Percentiles rank a stretch among this genome's conserved stretches.
phyloP scores from a whole-genome alignment of 2,329 filamentous ascomycete species.

The Fusarium sp. region DNA sequence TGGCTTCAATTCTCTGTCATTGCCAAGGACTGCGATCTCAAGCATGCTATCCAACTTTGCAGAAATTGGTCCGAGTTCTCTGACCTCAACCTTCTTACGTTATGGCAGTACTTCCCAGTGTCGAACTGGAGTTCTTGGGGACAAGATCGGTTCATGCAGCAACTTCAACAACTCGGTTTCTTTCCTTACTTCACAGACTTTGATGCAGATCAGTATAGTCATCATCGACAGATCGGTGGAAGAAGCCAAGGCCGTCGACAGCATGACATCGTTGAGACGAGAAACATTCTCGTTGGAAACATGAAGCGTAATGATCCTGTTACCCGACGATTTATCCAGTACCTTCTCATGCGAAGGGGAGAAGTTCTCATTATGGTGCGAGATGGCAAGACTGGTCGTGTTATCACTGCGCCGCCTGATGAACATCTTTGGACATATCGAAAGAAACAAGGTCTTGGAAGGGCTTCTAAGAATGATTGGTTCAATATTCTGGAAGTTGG shows the following conservation, averaged over 20 bases:
- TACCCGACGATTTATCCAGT: constrained; percentile 48
- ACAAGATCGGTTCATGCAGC: constrained; percentile 36
- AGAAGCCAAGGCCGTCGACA: constrained; percentile 39
- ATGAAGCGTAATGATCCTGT: constrained; percentile 49
- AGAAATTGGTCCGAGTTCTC: constrained; percentile 50
- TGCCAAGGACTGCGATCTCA: constrained; percentile 47
- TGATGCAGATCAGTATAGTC: constrained; percentile 34
- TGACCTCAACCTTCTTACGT: constrained; percentile 43
- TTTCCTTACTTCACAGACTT: constrained; percentile 48
- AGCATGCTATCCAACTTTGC: constrained; percentile 47
- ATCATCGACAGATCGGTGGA: constrained; percentile 36
- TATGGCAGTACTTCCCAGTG: constrained; percentile 47
- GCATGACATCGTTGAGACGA: constrained; percentile 45
- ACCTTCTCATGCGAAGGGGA: constrained; percentile 45
- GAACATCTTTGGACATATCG: constrained; percentile 47
- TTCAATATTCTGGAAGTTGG: constrained; percentile 40
- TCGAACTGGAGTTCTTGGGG: constrained; percentile 47
- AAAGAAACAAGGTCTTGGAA: constrained; percentile 42
- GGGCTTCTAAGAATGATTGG: constrained; percentile 48
- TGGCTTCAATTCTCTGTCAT: constrained; percentile 50
- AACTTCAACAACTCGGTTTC: constrained; percentile 46
- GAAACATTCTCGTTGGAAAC: constrained; percentile 47
- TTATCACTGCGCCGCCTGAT: constrained; percentile 45
- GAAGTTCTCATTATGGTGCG: constrained; percentile 47
- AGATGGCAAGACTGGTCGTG: constrained; percentile 48